phyloP scores from a whole-genome alignment of 2,329 filamentous ascomycete species.

The Aureobasidium sp. region DNA sequence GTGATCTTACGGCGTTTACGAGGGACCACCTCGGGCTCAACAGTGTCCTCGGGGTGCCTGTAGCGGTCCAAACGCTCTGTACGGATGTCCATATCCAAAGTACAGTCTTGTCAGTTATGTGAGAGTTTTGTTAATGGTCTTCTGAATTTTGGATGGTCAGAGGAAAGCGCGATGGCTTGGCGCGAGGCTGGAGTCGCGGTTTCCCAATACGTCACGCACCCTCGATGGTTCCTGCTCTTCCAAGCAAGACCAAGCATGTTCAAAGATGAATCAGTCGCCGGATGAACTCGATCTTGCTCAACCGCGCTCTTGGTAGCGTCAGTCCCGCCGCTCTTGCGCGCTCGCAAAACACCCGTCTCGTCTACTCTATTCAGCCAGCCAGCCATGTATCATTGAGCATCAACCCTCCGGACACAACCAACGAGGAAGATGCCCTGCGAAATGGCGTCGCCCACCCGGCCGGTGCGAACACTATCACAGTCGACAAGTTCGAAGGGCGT shows the following conservation, averaged over 20 bases:
- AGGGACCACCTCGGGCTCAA: not conserved
- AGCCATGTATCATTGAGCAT: conserved; percentile 64
- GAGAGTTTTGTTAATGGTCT: not conserved
- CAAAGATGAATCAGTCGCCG: conserved; percentile 8
- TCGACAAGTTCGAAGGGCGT: conserved; percentile 74
- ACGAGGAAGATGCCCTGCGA: conserved; percentile 15
- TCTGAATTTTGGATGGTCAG: not conserved
- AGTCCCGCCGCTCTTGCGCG: conserved; percentile 56
- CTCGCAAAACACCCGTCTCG: conserved; percentile 55
- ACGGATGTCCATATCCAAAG: not conserved
- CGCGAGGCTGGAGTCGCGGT: not conserved
- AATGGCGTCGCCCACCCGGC: conserved; percentile 58
- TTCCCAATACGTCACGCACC: not conserved
- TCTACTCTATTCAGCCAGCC: conserved; percentile 61
- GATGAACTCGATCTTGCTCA: conserved; percentile 70
- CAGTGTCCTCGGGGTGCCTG: not conserved
- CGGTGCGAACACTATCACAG: conserved; percentile 68
- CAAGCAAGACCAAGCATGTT: not conserved
- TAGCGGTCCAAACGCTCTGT: conserved; percentile 2
- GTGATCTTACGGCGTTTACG: conserved; percentile 8
- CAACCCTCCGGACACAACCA: conserved; percentile 34
- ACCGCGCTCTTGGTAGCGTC: conserved; percentile 64
- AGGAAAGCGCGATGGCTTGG: not conserved
- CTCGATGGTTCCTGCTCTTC: not conserved
- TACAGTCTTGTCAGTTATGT: not conserved